Conservation (phyloP, 1,284 basidiomycete species). For the Sutorius eximius region DNA sequence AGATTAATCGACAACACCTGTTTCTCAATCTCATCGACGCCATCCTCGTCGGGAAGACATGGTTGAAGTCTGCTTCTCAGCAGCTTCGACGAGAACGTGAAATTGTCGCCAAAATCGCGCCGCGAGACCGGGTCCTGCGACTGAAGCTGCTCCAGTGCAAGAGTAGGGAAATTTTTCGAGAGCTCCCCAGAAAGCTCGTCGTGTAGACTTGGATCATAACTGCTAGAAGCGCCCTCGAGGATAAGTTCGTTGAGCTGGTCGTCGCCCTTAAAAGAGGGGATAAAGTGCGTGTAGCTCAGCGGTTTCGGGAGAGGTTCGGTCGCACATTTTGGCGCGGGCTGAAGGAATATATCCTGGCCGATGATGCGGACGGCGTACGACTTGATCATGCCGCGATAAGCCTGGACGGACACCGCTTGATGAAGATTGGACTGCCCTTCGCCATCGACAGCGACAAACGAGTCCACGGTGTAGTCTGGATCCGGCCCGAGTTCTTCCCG, state of each 20-base stretch:
- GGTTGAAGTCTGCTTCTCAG: conserved; percentile 56
- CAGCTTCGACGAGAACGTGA: conserved; percentile 63
- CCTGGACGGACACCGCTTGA: conserved; percentile 58
- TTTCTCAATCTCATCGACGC: conserved; percentile 49
- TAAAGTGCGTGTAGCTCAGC: conserved; percentile 58
- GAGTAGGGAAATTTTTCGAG: conserved; percentile 48
- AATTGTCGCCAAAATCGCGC: conserved; percentile 79
- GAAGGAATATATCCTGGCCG: conserved; percentile 66
- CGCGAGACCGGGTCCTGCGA: conserved; percentile 62
- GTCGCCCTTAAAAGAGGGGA: conserved; percentile 53
- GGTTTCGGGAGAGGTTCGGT: conserved; percentile 44
- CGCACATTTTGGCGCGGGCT: conserved; percentile 43
- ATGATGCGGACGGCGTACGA: conserved; percentile 74
- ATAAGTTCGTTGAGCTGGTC: conserved; percentile 64
- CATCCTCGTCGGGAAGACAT: conserved; percentile 42
- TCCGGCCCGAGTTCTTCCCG: conserved; percentile 64
- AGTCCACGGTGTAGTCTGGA: conserved; percentile 60
- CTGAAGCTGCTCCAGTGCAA: conserved; percentile 64
- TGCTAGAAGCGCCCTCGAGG: conserved; percentile 64
- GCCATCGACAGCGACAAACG: conserved; percentile 49
- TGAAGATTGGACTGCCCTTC: conserved; percentile 59
- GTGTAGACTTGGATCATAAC: conserved; percentile 71
- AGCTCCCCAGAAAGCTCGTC: conserved; percentile 52
- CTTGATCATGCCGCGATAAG: conserved; percentile 74
- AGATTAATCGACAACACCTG: conserved; percentile 71